Percentiles rank a stretch among this genome's conserved stretches.
phyloP scores from a whole-genome alignment of 371 early-diverging fungal species.

The Thermomucor indicae-seudaticae region DNA sequence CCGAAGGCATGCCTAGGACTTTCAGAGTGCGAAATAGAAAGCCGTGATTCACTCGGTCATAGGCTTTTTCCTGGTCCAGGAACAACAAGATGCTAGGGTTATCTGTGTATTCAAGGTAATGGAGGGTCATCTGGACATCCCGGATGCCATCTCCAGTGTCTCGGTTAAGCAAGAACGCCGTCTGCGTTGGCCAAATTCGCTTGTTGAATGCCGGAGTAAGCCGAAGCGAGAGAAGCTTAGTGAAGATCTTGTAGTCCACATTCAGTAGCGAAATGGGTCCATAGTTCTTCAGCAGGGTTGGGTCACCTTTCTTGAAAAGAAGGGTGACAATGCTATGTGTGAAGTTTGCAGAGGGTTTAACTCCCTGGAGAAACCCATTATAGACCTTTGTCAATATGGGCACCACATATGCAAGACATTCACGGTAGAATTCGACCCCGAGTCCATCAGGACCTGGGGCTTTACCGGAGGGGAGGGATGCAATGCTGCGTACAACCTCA shows the following conservation, averaged over 20 bases:
- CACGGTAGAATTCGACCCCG: too few species aligned
- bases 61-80: slow-evolving; percentile 13
- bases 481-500: too few species aligned
- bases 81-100: slow-evolving; percentile 10
- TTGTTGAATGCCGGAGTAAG: not conserved
- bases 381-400: too few species aligned
- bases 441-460: too few species aligned
- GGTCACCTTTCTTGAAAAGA: slow-evolving; percentile 19
- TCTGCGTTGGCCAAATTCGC: not conserved
- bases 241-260: slow-evolving; percentile 23
- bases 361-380: too few species aligned
- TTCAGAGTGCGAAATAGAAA: too few species aligned
- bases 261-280: slow-evolving; percentile 24
- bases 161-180: slow-evolving; percentile 4
- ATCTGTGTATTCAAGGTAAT: not conserved
- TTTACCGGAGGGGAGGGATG: too few species aligned
- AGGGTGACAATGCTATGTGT: slow-evolving; percentile 2
- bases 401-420: too few species aligned
- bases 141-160: slow-evolving; percentile 8
- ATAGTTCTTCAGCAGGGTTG: slow-evolving; percentile 17
- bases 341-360: too few species aligned
- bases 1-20: too few species aligned
- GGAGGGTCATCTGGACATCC: not conserved
- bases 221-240: slow-evolving; percentile 7
- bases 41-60: slow-evolving; percentile 8